Percentiles rank a stretch among this genome's conserved stretches.
phyloP scores from a whole-genome alignment of 306 rosid genomes.

The Cucurbita moschata region DNA sequence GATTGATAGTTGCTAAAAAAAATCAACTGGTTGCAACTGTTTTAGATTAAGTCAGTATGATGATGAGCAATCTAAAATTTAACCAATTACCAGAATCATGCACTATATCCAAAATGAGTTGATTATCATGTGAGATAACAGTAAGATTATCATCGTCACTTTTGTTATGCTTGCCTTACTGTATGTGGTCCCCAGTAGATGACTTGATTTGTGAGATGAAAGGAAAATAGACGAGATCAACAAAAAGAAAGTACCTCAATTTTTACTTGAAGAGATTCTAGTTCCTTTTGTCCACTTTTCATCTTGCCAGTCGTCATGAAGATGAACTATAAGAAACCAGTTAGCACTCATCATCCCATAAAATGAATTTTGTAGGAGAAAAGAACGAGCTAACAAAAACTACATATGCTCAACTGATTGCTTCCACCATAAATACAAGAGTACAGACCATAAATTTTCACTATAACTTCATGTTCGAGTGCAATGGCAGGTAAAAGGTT shows the following conservation, averaged over 20 bases:
- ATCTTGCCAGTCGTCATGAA: slow-evolving; percentile 29
- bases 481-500: not conserved
- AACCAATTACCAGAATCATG: not conserved
- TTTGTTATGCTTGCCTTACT: not conserved
- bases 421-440: not conserved
- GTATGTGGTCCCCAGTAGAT: not conserved
- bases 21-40: not conserved
- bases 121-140: not conserved
- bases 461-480: not conserved
- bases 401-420: not conserved
- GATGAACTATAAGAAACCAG: slow-evolving; percentile 44
- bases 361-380: slow-evolving; percentile 6
- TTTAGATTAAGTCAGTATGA: not conserved
- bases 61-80: not conserved
- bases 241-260: slow-evolving; percentile 33
- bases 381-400: slow-evolving; percentile 4
- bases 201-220: not conserved
- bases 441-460: not conserved
- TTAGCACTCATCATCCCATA: slow-evolving; percentile 10
- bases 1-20: not conserved
- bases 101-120: not conserved
- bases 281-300: slow-evolving; percentile 15
- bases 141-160: not conserved
- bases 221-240: not conserved
- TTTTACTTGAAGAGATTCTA: slow-evolving; percentile 35